Percentiles rank a stretch among this genome's conserved stretches.
phyloP scores from a whole-genome alignment of 768 basidiomycete species.

The Leucosporidium creatinivorum region DNA sequence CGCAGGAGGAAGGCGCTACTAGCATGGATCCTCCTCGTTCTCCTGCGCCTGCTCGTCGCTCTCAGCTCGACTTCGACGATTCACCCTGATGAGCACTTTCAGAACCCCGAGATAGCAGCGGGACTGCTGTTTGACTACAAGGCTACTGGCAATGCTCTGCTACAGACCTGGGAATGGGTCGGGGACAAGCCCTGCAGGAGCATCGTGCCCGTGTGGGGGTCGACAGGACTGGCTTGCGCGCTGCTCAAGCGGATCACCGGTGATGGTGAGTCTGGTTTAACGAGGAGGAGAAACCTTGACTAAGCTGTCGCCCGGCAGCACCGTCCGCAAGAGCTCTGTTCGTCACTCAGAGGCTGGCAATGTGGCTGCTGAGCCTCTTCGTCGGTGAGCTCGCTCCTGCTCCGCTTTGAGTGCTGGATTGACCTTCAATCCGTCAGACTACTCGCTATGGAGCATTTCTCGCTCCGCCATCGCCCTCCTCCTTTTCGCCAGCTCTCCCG shows the following conservation, averaged over 20 bases:
- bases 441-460: background rate
- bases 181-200: slow-evolving; percentile 16
- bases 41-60: slow-evolving; percentile 25
- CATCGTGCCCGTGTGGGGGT: slow-evolving; percentile 16
- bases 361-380: slow-evolving; percentile 13
- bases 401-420: background rate
- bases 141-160: background rate
- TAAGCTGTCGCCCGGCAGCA: background rate
- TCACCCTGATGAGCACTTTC: slow-evolving; percentile 37
- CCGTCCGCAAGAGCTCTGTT: slow-evolving; percentile 10
- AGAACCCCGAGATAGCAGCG: slow-evolving; percentile 31
- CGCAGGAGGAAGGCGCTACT: too few species aligned
- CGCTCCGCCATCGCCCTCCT: background rate
- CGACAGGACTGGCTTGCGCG: slow-evolving; percentile 15
- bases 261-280: background rate
- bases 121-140: slow-evolving; percentile 8
- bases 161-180: slow-evolving; percentile 29
- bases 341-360: slow-evolving; percentile 3
- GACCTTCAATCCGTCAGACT: background rate
- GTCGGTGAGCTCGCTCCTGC: slow-evolving; percentile 9
- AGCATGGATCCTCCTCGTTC: slow-evolving; percentile 1
- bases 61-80: slow-evolving; percentile 21
- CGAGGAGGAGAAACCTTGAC: background rate
- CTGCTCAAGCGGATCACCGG: background rate
- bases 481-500: slow-evolving; percentile 21